Base-by-base conservation (phyloP, 441 rosid species). In the Bruguiera hainesii region DNA sequence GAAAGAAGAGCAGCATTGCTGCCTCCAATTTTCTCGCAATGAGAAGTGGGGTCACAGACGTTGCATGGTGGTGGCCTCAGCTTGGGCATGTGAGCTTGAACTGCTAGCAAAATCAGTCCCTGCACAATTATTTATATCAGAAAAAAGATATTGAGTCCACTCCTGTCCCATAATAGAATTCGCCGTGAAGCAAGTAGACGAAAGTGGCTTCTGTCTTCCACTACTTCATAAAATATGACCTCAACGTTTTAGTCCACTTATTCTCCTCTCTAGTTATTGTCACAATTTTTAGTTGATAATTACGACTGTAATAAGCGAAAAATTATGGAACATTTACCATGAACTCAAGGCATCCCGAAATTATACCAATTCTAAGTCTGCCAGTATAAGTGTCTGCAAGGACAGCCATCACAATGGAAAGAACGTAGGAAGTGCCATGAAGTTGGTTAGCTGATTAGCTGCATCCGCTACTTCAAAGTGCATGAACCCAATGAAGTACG, bases 361-460 rank as follows among this genome's bases (percentile, higher is more conserved):
- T 18, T 31, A 83, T 56, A 37, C 69, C 75, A 55, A 87, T 72
- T 66, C 70, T 86, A 74, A 76, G 82, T 74, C 94, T 79, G 48
- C 91, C 91, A 9, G 80, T 50, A 30, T 23, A 80, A 56, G 79
- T 68, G 74, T 88, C 91, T 0, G 94, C 89, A 6, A 86, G 42
- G 63, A 73, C 28, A 23, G 87, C 89, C 30, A 74, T 82, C 4
- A 78, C 31, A 28, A 86, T 69, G 62, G 82, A 67, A 69, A 86
- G 80, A 52, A 88, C 71, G 81, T 68, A 82, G 66, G 82, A 16
- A 37, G 76, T 71, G 7, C 88, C 94, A 79, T 71, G 71, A 55
- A 83, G 76, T 86, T 86, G 67, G 94, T 86, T 30, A 86, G 74
- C 49, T 78, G 71, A 63, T 80, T 86, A 56, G 91, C 91, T 3